Evolutionary conservation across 768 basidiomycete genomes (phyloP), one percentile per base, ranked within the genome.

Genomic region (Mrakia frigida): DNA sequence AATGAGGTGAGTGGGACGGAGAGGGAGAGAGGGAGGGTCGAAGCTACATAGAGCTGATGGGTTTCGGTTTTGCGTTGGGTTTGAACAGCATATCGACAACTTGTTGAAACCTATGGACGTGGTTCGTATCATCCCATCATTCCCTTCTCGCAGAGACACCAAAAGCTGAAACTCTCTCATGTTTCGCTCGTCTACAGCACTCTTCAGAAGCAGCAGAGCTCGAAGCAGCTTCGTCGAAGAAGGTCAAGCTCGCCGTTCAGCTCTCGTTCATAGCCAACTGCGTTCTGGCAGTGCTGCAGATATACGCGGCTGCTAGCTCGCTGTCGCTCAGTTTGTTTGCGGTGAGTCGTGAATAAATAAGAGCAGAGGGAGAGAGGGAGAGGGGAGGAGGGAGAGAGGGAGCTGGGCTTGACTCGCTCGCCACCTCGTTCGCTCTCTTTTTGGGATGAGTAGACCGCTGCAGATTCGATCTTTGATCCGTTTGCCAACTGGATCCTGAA

Each of bases 271-370:
- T 88, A 43, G 87, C 88, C 61, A 98, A 98, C 83, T 74, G 73
- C 73, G 82, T 84, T 31, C 87, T 96, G 23, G 91, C 89, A 74
- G 85, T 88, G 9, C 82, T 94, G 13, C 92, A 93, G 82, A 92
- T 99, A 80, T 99, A 98, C 82, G 96, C 92, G 18, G 96, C 97
- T 18, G 87, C 92, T 71, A 91, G 92, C 2, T 90, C 93, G 1
- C 78, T 88, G 6, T 96, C 93, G 0, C 85, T 98, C 6, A 93
- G 94, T 6, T 86, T 98, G 70, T 87, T 98, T 77, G 93, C 74
- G 3, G 46, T 59, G 33, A 56, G 35, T 72, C 70, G 23, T 1
- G 23, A 7, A 41, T 50, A 9, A 7, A 10, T n/a, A 7, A 23
- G 35, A 5, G 50, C 23, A 16, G 6, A 41, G 70, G 52, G 16